Conservation (phyloP, 1,284 basidiomycete species). For the Pyrrhoderma lamaoense region DNA sequence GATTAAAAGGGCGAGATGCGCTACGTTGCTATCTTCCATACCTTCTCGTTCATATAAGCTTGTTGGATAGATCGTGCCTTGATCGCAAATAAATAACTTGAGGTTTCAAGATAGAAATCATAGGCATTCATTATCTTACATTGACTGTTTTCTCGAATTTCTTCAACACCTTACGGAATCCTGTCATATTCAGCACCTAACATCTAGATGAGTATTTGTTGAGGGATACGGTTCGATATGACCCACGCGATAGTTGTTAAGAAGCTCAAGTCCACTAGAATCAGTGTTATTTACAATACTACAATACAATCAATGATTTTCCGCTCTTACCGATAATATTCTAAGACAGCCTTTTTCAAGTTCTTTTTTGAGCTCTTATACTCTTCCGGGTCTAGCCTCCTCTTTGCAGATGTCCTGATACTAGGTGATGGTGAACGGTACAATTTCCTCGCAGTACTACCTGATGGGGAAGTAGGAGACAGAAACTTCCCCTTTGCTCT, state of each 20-base stretch:
- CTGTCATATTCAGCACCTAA: slow-evolving; percentile 81
- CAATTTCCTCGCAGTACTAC: too few species aligned
- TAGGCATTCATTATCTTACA: slow-evolving; percentile 30
- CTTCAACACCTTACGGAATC: slow-evolving; percentile 87
- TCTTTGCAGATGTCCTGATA: slow-evolving; percentile 1
- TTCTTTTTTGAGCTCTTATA: slow-evolving; percentile 80
- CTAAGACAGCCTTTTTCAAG: slow-evolving; percentile 75
- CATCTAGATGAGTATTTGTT: slow-evolving; percentile 10
- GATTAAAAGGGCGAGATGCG: background rate
- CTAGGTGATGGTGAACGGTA: slow-evolving; percentile 11
- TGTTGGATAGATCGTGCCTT: slow-evolving; percentile 41
- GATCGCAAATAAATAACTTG: background rate
- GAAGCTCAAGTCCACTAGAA: slow-evolving; percentile 59
- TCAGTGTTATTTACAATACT: background rate
- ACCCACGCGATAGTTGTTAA: slow-evolving; percentile 82
- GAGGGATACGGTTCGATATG: background rate
- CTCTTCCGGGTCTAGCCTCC: slow-evolving; percentile 55
- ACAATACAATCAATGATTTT: background rate
- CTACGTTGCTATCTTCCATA: slow-evolving; percentile 28
- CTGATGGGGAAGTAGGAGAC: too few species aligned
- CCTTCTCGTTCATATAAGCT: slow-evolving; percentile 72
- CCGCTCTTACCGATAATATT: slow-evolving; percentile 62
- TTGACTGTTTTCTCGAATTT: slow-evolving; percentile 88
- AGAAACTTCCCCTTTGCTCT: background rate
- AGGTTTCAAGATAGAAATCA: too few species aligned